Conservation (phyloP, 805 yeast genomes). For the Candida jianshihensis region DNA sequence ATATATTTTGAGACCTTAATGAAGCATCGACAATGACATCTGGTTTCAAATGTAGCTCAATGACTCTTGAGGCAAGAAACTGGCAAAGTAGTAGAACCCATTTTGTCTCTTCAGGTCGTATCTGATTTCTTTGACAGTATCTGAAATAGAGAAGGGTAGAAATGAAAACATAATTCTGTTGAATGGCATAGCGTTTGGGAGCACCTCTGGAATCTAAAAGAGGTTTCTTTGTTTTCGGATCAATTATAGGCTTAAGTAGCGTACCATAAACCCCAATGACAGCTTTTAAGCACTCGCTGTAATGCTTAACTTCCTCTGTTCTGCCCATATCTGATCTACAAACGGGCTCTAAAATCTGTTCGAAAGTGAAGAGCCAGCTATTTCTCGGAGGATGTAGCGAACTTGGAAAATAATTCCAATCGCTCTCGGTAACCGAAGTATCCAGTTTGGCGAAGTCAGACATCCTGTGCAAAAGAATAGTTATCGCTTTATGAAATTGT, state of each 20-base stretch:
- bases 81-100: constrained; percentile 5
- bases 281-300: background rate
- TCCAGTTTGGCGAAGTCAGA: too few relatives aligned
- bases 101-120: background rate
- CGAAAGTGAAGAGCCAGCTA: background rate
- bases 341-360: background rate
- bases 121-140: constrained; percentile 12
- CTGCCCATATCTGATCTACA: background rate
- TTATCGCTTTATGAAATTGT: too few relatives aligned
- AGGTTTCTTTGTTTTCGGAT: background rate
- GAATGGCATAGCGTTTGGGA: background rate
- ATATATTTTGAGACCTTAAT: too few relatives aligned
- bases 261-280: background rate
- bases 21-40: constrained; percentile 3
- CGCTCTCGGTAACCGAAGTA: too few relatives aligned
- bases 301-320: background rate
- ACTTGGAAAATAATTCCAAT: too few relatives aligned
- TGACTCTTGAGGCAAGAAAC: constrained; percentile 16
- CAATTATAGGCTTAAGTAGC: background rate
- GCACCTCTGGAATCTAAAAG: background rate
- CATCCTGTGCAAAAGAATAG: too few relatives aligned
- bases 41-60: constrained; percentile 11
- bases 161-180: constrained; percentile 3
- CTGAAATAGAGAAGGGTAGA: constrained; percentile 13
- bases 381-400: background rate